Percentiles rank a stretch among this genome's conserved stretches.
These are phyloP conservation scores for Cardamine resedifolia DNA, from an alignment of 345 rosid genomes.

Conservation along the genomic window DNA sequence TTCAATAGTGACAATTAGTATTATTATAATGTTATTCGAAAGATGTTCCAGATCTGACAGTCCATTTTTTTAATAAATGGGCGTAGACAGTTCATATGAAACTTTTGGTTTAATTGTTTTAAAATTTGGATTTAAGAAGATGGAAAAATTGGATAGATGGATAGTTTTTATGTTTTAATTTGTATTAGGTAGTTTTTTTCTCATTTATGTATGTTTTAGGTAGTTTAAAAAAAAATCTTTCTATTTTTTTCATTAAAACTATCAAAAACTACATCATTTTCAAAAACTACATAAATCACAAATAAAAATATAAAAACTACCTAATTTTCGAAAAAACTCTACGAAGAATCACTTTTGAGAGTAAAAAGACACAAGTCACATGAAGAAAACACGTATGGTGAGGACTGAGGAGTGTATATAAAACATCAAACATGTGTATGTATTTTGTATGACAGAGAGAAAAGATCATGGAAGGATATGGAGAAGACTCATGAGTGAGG, in stretches of 20 bases:
- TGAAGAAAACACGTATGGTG: slow-evolving; percentile 33
- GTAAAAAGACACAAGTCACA: slow-evolving; percentile 36
- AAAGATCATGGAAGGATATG: slow-evolving; percentile 39
- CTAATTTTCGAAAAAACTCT: no score
- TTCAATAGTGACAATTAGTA: background rate
- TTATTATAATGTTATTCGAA: background rate
- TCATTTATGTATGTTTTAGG: no score
- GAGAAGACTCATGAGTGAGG: slow-evolving; percentile 34
- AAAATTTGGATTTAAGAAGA: background rate
- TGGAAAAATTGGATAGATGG: no score
- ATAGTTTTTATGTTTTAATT: no score
- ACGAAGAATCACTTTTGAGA: slow-evolving; percentile 21
- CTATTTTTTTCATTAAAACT: no score
- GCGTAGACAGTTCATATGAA: slow-evolving; percentile 20
- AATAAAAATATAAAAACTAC: no score
- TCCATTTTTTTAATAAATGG: no score
- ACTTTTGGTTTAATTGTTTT: slow-evolving; percentile 2
- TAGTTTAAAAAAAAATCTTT: no score
- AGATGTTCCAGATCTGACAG: slow-evolving; percentile 4
- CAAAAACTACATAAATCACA: no score
- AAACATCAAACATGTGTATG: slow-evolving; percentile 18
- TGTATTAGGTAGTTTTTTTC: no score
- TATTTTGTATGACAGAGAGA: slow-evolving; percentile 15
- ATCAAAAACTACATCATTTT: no score
- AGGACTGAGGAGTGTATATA: slow-evolving; percentile 10